These are phyloP conservation scores for Epicoccum nigrum DNA, from an alignment of 2,329 filamentous ascomycete species.

Conservation along the genomic window DNA sequence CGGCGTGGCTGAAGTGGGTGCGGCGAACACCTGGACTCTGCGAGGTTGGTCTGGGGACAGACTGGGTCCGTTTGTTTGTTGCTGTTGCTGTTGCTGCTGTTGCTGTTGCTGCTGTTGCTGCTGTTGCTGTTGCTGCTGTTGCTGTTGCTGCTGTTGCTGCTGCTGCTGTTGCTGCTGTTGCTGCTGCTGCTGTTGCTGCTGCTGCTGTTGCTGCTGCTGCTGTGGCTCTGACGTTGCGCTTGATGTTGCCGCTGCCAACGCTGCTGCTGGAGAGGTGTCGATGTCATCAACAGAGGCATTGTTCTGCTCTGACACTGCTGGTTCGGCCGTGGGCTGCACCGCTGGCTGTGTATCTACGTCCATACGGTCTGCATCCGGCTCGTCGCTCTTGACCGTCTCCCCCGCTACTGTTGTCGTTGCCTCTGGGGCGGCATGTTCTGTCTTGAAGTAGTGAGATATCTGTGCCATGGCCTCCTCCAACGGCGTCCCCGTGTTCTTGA, in stretches of 20 bases:
- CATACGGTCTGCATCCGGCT: conserved; percentile 39
- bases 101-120: conserved; percentile 30
- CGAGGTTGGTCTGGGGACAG: conserved; percentile 33
- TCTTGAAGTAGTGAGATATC: conserved; percentile 76
- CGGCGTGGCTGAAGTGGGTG: conserved; percentile 76
- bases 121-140: conserved; percentile 24
- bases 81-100: conserved; percentile 22
- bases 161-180: conserved; percentile 29
- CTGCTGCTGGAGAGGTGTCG: conserved; percentile 26
- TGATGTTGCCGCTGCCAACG: conserved; percentile 30
- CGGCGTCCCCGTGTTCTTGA: conserved; percentile 76
- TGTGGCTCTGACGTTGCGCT: conserved; percentile 24
- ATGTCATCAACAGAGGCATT: conserved; percentile 22
- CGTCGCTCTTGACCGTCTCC: conserved; percentile 30
- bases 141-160: conserved; percentile 24
- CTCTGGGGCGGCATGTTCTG: conserved; percentile 42
- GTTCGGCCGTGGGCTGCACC: conserved; percentile 16
- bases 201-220: conserved; percentile 21
- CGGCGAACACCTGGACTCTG: conserved; percentile 75
- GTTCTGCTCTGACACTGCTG: conserved; percentile 23
- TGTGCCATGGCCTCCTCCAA: conserved; percentile 84
- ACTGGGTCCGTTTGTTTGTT: conserved; percentile 6
- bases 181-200: conserved; percentile 23
- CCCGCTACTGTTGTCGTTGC: conserved; percentile 32
- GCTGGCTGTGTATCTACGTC: conserved; percentile 34